Base-by-base conservation (phyloP, 169 alveolate genomes). In the Plasmodium yoelii region DNA sequence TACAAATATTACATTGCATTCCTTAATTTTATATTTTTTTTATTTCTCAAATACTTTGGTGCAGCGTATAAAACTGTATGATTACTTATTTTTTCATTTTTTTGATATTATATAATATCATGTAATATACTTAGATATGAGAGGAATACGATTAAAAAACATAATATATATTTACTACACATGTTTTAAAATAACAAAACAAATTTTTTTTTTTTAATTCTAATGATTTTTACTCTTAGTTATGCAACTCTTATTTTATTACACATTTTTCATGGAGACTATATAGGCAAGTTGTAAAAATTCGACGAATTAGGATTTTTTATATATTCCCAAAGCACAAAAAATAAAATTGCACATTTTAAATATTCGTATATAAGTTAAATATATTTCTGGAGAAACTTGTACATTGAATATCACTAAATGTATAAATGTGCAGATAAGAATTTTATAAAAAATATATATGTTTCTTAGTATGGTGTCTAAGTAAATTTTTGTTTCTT, bases 41-140 rank as follows among this genome's bases (percentile, higher is more conserved):
- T 13, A 63, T 57, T 63, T 15, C 51, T 63, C 51, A n/a, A 63
- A 26, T 12, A 26, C 39, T 63, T 24, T 63, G 72, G 72, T 63
- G 72, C 72, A 63, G 39, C 18, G 5, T 63, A 63, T 26, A 18
- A 63, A 63, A n/a, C n/a, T 57, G 65, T 8, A 57, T 57, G 13
- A 34, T 34, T n/a, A 13, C 65, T 57, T 12, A 57, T 19, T 57
- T 57, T 57, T 51, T 51, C 18, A 12, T 59, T 22, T 5, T 5
- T 18, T 59, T 18, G 22, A 22, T 5, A 10, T 55, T 55, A 10
- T 53, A 55, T 55, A 55, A 15, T 15, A 12, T 0, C 12, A 12
- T 55, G 63, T 12, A 55, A 55, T 34, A 34, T 34, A 34, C 7
- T 34, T 34, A 34, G 42, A 34, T 34, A 34, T 34, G 42, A 34